These are phyloP conservation scores for Hanseniaspora meyeri DNA, from an alignment of 805 yeast genomes.

Conservation along the genomic window DNA sequence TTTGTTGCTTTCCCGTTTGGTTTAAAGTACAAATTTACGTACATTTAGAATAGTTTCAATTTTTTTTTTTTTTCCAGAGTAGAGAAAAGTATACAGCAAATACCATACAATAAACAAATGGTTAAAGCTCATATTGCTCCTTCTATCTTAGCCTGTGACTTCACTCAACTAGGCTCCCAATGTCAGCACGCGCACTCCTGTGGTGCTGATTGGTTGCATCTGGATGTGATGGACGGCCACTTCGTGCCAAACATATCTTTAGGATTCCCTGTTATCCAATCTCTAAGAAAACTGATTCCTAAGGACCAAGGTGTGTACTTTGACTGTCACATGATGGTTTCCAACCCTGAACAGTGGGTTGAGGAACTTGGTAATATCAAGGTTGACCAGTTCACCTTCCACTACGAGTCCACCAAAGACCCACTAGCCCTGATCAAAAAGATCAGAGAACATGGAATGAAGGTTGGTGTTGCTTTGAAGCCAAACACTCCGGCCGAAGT, in stretches of 20 bases:
- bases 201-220: constrained; percentile 93
- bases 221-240: constrained; percentile 98
- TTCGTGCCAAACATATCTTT: constrained; percentile 93
- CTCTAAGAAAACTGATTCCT: constrained; percentile 68
- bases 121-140: constrained; percentile 84
- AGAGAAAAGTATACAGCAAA: no score
- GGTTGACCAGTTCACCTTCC: constrained; percentile 93
- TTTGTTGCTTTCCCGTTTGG: no score
- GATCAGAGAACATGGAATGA: constrained; percentile 72
- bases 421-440: constrained; percentile 61
- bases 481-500: constrained; percentile 86
- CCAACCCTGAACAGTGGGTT: constrained; percentile 86
- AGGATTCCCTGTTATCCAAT: constrained; percentile 80
- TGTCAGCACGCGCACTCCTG: constrained; percentile 67
- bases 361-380: constrained; percentile 84
- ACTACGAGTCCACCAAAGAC: constrained; percentile 78
- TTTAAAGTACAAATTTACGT: no score
- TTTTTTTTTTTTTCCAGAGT: no score
- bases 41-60: no score
- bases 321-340: constrained; percentile 98
- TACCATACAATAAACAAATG: constrained; percentile 31
- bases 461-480: constrained; percentile 87
- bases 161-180: constrained; percentile 77
- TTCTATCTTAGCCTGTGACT: constrained; percentile 83
- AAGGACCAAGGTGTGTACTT: constrained; percentile 44